phyloP scores from a whole-genome alignment of 2,329 filamentous ascomycete genomes.

The Monilinia aucupariae region DNA sequence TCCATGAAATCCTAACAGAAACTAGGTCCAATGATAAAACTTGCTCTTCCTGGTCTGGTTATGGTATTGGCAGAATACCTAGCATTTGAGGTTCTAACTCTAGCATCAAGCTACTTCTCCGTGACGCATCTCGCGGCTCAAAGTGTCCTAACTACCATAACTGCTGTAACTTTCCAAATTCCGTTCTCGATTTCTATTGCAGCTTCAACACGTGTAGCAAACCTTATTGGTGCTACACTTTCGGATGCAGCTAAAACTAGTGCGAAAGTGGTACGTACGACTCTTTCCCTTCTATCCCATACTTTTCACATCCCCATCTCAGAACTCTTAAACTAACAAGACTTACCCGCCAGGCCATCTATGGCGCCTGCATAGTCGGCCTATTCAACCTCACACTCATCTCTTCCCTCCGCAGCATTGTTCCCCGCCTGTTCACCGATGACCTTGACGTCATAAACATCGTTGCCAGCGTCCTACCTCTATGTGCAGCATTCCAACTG shows the following conservation, averaged over 20 bases:
- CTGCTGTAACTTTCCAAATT: constrained; percentile 79
- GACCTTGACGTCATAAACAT: constrained; percentile 64
- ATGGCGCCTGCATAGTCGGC: constrained; percentile 64
- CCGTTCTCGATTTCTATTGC: constrained; percentile 90
- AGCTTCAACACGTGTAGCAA: constrained; percentile 81
- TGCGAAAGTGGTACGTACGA: constrained; percentile 54
- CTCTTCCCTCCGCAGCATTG: constrained; percentile 60
- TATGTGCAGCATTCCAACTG: constrained; percentile 84
- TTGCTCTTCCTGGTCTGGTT: constrained; percentile 81
- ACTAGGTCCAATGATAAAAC: constrained; percentile 68
- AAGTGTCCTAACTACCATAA: constrained; percentile 73
- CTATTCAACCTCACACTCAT: constrained; percentile 71
- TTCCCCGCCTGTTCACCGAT: constrained; percentile 74
- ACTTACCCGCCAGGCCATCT: constrained; percentile 45
- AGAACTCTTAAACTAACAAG: constrained; percentile 4
- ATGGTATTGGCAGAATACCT: constrained; percentile 95
- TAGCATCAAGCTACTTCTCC: constrained; percentile 75
- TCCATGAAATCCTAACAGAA: constrained; percentile 17
- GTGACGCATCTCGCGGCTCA: constrained; percentile 80
- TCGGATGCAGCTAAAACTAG: constrained; percentile 74
- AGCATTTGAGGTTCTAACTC: constrained; percentile 84
- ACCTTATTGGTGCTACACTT: constrained; percentile 82
- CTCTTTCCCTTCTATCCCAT: neutral
- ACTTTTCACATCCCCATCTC: neutral
- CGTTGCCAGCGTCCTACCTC: constrained; percentile 65